phyloP scores from a whole-genome alignment of 257 asterid species.

The Rhazya stricta region DNA sequence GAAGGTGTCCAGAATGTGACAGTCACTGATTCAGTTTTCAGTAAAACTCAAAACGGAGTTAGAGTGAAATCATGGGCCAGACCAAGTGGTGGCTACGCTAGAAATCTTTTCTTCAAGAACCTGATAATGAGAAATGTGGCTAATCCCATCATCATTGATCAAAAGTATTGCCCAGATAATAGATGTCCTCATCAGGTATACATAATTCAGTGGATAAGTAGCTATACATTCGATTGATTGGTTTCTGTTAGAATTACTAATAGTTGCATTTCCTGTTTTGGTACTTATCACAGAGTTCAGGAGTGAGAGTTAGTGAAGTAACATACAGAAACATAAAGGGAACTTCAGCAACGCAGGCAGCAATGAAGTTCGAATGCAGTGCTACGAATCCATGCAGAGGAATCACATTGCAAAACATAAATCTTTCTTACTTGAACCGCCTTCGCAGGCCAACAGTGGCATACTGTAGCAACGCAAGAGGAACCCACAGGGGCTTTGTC shows the following conservation, averaged over 20 bases:
- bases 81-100: constrained; percentile 50
- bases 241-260: neutral
- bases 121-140: constrained; percentile 56
- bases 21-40: constrained; percentile 47
- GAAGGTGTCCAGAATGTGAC: constrained; percentile 47
- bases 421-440: constrained; percentile 34
- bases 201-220: no score
- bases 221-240: neutral
- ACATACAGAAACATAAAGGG: constrained; percentile 57
- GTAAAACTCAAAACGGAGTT: constrained; percentile 67
- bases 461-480: constrained; percentile 55
- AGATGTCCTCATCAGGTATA: constrained; percentile 54
- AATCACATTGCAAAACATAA: constrained; percentile 50
- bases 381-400: constrained; percentile 50
- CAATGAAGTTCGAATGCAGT: constrained; percentile 62
- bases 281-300: constrained; percentile 41
- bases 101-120: constrained; percentile 42
- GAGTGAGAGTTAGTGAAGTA: constrained; percentile 58
- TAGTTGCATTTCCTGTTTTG: no score
- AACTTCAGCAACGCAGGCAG: constrained; percentile 63
- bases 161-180: constrained; percentile 53
- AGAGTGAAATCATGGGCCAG: constrained; percentile 73
- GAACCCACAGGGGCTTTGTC: constrained; percentile 36
- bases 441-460: constrained; percentile 35
- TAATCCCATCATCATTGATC: constrained; percentile 66